Base-by-base conservation (phyloP, 2,329 filamentous ascomycete genomes). In the Calonectria multiphialidica region DNA sequence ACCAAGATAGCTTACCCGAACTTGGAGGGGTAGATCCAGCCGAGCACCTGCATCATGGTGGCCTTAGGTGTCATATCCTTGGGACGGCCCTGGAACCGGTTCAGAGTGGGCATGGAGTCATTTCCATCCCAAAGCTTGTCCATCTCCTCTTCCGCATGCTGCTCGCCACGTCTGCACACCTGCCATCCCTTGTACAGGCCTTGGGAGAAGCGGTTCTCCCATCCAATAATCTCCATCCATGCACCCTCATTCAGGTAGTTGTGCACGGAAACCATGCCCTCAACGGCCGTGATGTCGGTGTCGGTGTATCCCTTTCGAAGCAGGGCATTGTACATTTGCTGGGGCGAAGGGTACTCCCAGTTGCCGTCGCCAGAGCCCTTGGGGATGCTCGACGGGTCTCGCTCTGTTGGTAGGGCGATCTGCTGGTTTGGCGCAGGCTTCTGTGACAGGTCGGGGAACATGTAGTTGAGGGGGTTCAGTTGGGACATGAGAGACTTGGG, bases 301-400 rank as follows among this genome's bases (percentile, higher is more conserved):
- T 98, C 96, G 0, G 94, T 95, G 84, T 98, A 97, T 71, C 97
- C 97, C 85, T 99, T 99, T 75, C 97, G 93, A 73, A 98, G 87
- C 85, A 99, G 93, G 9, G 97, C 97, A 81, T 99, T 98, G 88
- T 98, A 99, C 97, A 99, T 99, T 85, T 99, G 97, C 86, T 99
- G 97, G 0, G 97, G 96, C 0, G 95, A 98, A 0, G 97, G 97
- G 82, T 99, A 99, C 84, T 98, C 97, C 97, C 97, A 99, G 80
- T 94, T 97, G 57, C 92, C 91, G 65, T 92, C 89, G 59, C 91
- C 90, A 72, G 93, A 92, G 79, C 94, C 95, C 77, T 94, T 94
- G n/a, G 97, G 97, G 78, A 99, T 99, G 1, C 96, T 95, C 1
- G 95, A 98, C 35, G 90, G 86, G 83, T 98, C 95, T 77, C 97